Evolutionary conservation across 2,329 filamentous ascomycete species (phyloP), one percentile per base, ranked within the genome.

Genomic region (Xylariales sp.): DNA sequence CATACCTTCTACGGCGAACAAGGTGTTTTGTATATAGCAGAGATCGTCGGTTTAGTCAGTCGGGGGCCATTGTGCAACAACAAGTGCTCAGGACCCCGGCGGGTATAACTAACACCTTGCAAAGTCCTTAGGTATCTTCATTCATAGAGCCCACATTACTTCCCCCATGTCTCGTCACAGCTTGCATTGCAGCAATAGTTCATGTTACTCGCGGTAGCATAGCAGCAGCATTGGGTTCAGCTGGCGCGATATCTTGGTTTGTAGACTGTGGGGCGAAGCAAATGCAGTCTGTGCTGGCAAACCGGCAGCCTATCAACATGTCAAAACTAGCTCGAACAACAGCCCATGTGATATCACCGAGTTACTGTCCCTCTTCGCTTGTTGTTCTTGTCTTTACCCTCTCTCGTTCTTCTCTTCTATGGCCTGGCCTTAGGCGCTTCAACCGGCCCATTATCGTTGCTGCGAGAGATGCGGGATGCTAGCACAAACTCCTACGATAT

Each of bases 211-310:
- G 12, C 36, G 36, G 36, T 39, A 39, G 36, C 12, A 39, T 39
- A 10, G 8, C 36, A 10, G 12, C 6, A 39, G 12, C 23, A 18
- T 16, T 41, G 36, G 36, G 52, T 10, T 41, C 8, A 30, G 53
- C 10, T 16, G 53, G 34, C 3, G 53, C 14, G 12, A 18, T 18
- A 41, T 30, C 12, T 28, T 30, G 43, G 60, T 63, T 32, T 16
- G 45, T 36, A 41, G 53, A 28, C 5, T 64, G 39, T 55, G 45
- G 60, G 61, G 52, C 54, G 46, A 65, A 23, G 34, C 50, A 43
- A 52, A 68, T 69, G 62, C 59, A 63, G 49, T 57, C 43, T 65
- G 41, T 58, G 65, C 55, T 66, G 65, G 59, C 62, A 70, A 39
- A 62, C 16, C 45, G 23, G 28, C 4, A 64, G 56, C 62, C 68